Conservation (phyloP, 345 rosid species). For the Citropsis articulata region DNA sequence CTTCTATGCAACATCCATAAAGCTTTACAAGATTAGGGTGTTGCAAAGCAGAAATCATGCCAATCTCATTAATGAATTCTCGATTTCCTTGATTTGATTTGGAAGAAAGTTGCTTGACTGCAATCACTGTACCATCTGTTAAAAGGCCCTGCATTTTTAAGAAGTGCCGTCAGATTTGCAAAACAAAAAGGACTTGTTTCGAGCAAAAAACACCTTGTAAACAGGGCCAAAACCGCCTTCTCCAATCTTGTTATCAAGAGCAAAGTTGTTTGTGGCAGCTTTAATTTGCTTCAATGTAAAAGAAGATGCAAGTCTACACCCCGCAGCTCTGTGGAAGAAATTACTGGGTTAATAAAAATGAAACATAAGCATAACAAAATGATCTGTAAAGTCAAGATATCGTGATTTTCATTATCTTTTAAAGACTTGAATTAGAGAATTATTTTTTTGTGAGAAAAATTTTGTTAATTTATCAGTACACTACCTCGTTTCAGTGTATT, state of each 20-base stretch:
- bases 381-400: not conserved
- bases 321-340: constrained; percentile 15
- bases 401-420: too few species aligned
- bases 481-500: constrained; percentile 34
- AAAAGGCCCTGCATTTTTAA: constrained; percentile 41
- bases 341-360: not conserved
- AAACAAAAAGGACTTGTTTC: not conserved
- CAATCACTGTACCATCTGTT: constrained; percentile 47
- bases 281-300: constrained; percentile 23
- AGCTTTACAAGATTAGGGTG: constrained; percentile 69
- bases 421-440: too few species aligned
- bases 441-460: not conserved
- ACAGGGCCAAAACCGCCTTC: constrained; percentile 42
- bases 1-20: constrained; percentile 66
- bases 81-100: constrained; percentile 68
- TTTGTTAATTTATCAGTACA: not conserved
- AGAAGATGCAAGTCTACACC: constrained; percentile 25
- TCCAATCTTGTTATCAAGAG: constrained; percentile 29
- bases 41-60: constrained; percentile 58
- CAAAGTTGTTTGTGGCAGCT: constrained; percentile 35
- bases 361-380: not conserved
- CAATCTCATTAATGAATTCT: constrained; percentile 61
- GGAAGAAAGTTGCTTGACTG: constrained; percentile 67
- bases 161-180: not conserved
- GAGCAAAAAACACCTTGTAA: constrained; percentile 19